Evolutionary conservation across 2,329 filamentous ascomycete genomes (phyloP), one percentile per base, ranked within the genome.

Genomic region (Ophiostoma piceae): DNA sequence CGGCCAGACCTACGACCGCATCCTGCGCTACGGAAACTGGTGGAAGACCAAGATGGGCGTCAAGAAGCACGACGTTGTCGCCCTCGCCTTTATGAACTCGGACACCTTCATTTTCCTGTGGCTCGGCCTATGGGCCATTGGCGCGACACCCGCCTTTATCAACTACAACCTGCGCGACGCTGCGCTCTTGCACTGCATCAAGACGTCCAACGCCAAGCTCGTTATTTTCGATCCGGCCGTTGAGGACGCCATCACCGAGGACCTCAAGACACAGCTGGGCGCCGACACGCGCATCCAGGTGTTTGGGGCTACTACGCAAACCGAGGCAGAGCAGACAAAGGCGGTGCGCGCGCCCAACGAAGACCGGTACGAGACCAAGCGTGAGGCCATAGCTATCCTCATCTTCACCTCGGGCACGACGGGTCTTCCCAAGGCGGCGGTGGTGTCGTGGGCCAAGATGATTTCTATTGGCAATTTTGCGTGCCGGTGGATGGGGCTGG

Each of bases 331-430:
- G 43, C 79, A 82, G 1, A 84, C 82, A 16, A 79, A 84, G 1
- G 82, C 86, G 0, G 76, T 83, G 29, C 84, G 90, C 5, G 83
- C 85, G 43, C 83, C 89, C 14, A 85, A 92, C 77, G 78, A 82
- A 65, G 79, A 82, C 65, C 84, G 88, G 71, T 78, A 80, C 66
- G 83, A 86, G 19, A 78, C 83, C 70, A 79, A 81, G 22, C 75
- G 80, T 7, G 79, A 83, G 8, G 84, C 87, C 71, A 87, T 92
- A 81, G 89, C 87, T 1, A 83, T 90, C 64, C 84, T 96, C 73
- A 94, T 97, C 74, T 96, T 91, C 78, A 96, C 92, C 0, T 92
- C 90, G 39, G 92, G 92, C 22, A 96, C 92, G 0, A 96, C 92
- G 0, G 92, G 92, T 0, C 80, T 96, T 73, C 92, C 92, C 11